Conservation (phyloP, 2,329 filamentous ascomycete genomes). For the Colletotrichum simmondsii region DNA sequence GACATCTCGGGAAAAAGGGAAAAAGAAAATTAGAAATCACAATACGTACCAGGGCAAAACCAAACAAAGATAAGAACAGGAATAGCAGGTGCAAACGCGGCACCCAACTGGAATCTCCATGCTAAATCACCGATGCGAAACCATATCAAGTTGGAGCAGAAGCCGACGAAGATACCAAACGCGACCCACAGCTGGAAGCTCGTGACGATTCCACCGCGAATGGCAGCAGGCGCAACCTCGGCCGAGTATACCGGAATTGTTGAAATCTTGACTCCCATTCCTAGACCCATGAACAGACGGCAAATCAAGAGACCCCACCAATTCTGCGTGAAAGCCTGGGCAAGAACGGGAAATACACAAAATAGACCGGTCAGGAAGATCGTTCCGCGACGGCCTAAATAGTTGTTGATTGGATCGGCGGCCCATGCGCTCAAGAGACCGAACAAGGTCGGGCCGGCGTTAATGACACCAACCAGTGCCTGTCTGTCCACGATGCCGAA, state of each 20-base stretch:
- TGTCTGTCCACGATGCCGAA: conserved; percentile 48
- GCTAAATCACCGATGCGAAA: conserved; percentile 59
- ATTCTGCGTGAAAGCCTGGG: conserved; percentile 60
- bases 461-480: conserved; percentile 70
- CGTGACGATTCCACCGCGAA: conserved; percentile 84
- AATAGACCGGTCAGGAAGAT: conserved; percentile 68
- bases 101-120: conserved; percentile 71
- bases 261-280: conserved; percentile 74
- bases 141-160: conserved; percentile 67
- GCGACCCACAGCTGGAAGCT: conserved; percentile 75
- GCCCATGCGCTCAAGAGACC: conserved; percentile 40
- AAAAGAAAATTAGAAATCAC: too few relatives aligned
- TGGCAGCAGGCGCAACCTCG: conserved; percentile 74
- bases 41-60: conserved; percentile 59
- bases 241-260: conserved; percentile 79
- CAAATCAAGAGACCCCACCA: conserved; percentile 62
- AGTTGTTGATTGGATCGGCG: conserved; percentile 50
- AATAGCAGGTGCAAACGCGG: conserved; percentile 69
- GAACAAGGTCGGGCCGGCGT: conserved; percentile 46
- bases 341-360: conserved; percentile 65
- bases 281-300: conserved; percentile 70
- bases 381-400: conserved; percentile 41
- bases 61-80: conserved; percentile 65
- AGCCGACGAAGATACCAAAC: conserved; percentile 64
- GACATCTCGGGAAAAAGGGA: too few relatives aligned